Conservation (phyloP, 2,329 filamentous ascomycete genomes). For the Paracorniculantispora psalliotae region DNA sequence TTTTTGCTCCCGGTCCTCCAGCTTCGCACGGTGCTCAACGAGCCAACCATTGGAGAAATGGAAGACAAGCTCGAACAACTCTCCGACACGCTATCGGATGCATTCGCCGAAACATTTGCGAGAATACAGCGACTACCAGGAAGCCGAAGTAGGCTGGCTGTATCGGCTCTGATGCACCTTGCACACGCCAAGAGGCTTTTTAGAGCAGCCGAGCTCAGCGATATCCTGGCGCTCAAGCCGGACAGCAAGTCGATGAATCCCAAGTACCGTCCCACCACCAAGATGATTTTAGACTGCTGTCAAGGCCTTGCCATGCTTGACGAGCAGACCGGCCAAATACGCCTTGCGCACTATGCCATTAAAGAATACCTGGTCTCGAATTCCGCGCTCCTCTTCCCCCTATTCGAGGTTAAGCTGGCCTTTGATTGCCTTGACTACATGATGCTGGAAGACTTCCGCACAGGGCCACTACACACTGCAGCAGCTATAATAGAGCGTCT, state of each 20-base stretch:
- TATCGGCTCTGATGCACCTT: slow-evolving; percentile 25
- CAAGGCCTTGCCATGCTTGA: slow-evolving; percentile 16
- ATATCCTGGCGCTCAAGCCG: slow-evolving; percentile 25
- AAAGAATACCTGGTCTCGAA: slow-evolving; percentile 13
- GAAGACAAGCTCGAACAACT: slow-evolving; percentile 21
- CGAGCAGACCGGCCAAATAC: slow-evolving; percentile 2
- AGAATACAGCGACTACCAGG: slow-evolving; percentile 22
- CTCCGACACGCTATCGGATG: slow-evolving; percentile 22
- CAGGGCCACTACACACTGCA: neutral
- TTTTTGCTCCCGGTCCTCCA: slow-evolving; percentile 27
- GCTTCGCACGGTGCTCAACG: slow-evolving; percentile 23
- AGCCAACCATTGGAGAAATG: slow-evolving; percentile 27
- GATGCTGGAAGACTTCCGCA: slow-evolving; percentile 9
- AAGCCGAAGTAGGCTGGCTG: slow-evolving; percentile 22
- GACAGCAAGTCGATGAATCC: slow-evolving; percentile 8
- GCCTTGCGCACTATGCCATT: slow-evolving; percentile 13
- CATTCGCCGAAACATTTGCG: slow-evolving; percentile 24
- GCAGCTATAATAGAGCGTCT: neutral
- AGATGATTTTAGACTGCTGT: slow-evolving; percentile 16
- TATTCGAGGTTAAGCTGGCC: neutral
- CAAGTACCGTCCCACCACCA: slow-evolving; percentile 9
- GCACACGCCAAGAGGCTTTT: slow-evolving; percentile 24
- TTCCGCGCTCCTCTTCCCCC: slow-evolving; percentile 5
- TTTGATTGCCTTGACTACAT: slow-evolving; percentile 10
- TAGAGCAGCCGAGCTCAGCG: slow-evolving; percentile 23